Percentiles rank a stretch among this genome's conserved stretches.
These are phyloP conservation scores for Tilletia caries DNA, from an alignment of 1,284 basidiomycete species.

Conservation along the genomic window DNA sequence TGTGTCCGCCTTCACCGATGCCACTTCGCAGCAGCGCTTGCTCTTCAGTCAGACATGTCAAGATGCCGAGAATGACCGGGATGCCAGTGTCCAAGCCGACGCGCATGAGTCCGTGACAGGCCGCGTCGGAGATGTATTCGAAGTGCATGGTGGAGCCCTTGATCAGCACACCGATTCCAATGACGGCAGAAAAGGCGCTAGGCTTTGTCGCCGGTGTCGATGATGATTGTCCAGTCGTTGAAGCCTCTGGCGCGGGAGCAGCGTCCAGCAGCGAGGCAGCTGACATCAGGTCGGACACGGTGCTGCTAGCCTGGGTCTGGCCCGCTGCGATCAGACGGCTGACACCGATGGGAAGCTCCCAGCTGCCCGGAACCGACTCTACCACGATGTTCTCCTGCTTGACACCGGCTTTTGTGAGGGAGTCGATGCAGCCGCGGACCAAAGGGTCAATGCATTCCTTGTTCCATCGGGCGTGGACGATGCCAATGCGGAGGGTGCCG, in stretches of 20 bases:
- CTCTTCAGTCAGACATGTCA: slow-evolving; percentile 87
- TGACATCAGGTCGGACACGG: slow-evolving; percentile 73
- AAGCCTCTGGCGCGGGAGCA: slow-evolving; percentile 3
- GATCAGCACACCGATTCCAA: slow-evolving; percentile 95
- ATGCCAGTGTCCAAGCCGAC: slow-evolving; percentile 86
- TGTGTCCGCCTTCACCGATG: slow-evolving; percentile 73
- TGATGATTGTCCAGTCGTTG: slow-evolving; percentile 20
- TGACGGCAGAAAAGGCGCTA: slow-evolving; percentile 73
- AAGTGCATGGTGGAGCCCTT: slow-evolving; percentile 63
- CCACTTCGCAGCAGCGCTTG: slow-evolving; percentile 92
- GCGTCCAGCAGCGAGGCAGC: slow-evolving; percentile 57
- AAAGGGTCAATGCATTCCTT: slow-evolving; percentile 77
- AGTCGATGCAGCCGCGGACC: slow-evolving; percentile 70
- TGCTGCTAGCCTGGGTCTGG: slow-evolving; percentile 70
- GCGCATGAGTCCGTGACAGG: slow-evolving; percentile 87
- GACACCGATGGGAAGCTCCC: slow-evolving; percentile 46
- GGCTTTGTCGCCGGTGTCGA: not conserved
- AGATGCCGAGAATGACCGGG: slow-evolving; percentile 94
- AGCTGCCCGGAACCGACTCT: slow-evolving; percentile 78
- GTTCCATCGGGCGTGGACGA: slow-evolving; percentile 67
- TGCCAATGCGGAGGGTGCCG: slow-evolving; percentile 44
- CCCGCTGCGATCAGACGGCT: slow-evolving; percentile 76
- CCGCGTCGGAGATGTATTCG: slow-evolving; percentile 85
- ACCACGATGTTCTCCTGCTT: slow-evolving; percentile 84
- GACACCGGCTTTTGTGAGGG: slow-evolving; percentile 78